These are phyloP conservation scores for Pelargonium myrrhifolium DNA, from an alignment of 441 rosid species.

Conservation along the genomic window DNA sequence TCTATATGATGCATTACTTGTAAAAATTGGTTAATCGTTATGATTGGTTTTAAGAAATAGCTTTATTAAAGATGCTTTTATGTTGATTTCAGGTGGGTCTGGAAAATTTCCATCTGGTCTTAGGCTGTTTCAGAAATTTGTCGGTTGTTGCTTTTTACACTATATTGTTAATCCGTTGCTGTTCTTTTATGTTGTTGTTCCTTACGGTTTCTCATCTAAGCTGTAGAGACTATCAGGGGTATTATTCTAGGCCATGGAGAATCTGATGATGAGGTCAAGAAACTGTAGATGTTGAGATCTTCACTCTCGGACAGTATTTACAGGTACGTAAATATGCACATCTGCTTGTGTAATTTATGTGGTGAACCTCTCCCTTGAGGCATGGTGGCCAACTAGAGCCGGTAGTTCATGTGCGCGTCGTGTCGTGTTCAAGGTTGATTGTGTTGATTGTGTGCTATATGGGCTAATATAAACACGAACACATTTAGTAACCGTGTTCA, in stretches of 20 bases:
- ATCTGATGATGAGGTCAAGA: slow-evolving; percentile 72
- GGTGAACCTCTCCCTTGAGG: no score
- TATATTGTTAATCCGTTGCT: slow-evolving; percentile 15
- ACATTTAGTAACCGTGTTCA: no score
- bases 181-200: slow-evolving; percentile 23
- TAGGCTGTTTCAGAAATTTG: slow-evolving; percentile 23
- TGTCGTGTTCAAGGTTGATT: no score
- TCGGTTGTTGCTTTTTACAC: slow-evolving; percentile 21
- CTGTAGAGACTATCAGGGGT: no score
- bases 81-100: slow-evolving; percentile 21
- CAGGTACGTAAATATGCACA: slow-evolving; percentile 44
- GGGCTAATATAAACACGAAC: no score
- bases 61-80: slow-evolving; percentile 15
- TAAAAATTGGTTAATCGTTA: slow-evolving; percentile 29
- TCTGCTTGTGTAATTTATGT: no score
- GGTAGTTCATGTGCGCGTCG: no score
- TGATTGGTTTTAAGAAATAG: slow-evolving; percentile 15
- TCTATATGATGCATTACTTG: slow-evolving; percentile 20
- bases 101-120: slow-evolving; percentile 25
- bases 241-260: slow-evolving; percentile 98
- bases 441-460: no score
- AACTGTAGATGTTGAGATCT: slow-evolving; percentile 67
- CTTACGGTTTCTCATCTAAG: slow-evolving; percentile 80
- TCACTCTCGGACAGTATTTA: slow-evolving; percentile 91
- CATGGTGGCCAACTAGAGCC: no score